phyloP scores from a whole-genome alignment of 768 basidiomycete genomes.

The Lentinula detonsa region DNA sequence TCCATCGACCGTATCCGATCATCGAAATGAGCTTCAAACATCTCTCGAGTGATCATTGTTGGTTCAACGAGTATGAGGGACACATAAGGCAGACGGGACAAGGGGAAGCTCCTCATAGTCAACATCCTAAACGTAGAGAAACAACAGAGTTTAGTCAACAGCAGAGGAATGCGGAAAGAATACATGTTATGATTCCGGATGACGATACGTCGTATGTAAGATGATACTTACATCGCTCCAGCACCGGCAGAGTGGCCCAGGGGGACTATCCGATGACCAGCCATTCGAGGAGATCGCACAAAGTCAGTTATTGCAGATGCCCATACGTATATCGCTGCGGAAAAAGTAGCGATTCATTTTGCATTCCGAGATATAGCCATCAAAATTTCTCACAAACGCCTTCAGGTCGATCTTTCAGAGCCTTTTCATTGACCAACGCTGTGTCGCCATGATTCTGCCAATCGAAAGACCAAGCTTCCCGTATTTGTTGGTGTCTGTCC shows the following conservation, averaged over 20 bases:
- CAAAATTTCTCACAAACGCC: conserved; percentile 11
- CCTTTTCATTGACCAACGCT: conserved; percentile 23
- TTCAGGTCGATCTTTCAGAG: conserved; percentile 15
- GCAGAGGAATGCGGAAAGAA: neutral
- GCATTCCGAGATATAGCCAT: neutral
- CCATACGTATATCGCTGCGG: conserved; percentile 17
- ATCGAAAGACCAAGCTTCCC: conserved; percentile 35
- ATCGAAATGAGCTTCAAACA: conserved; percentile 29
- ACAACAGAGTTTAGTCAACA: neutral
- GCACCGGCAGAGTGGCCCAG: conserved; percentile 21
- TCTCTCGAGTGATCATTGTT: conserved; percentile 27
- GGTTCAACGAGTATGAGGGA: conserved; percentile 41
- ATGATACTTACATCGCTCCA: conserved; percentile 16
- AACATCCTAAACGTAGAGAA: conserved; percentile 24
- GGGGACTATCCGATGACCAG: conserved; percentile 14
- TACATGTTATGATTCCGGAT: neutral
- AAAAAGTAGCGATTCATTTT: neutral
- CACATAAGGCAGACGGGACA: conserved; percentile 20
- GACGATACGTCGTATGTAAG: neutral
- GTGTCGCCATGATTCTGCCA: conserved; percentile 35
- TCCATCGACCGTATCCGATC: conserved; percentile 32
- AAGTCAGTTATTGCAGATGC: conserved; percentile 17
- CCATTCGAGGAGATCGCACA: conserved; percentile 10
- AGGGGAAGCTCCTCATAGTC: conserved; percentile 26
- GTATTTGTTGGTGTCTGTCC: conserved; percentile 18